Evolutionary conservation across 176 grass and related monocot genomes (phyloP).

Genomic region (Zoysia japonica): DNA sequence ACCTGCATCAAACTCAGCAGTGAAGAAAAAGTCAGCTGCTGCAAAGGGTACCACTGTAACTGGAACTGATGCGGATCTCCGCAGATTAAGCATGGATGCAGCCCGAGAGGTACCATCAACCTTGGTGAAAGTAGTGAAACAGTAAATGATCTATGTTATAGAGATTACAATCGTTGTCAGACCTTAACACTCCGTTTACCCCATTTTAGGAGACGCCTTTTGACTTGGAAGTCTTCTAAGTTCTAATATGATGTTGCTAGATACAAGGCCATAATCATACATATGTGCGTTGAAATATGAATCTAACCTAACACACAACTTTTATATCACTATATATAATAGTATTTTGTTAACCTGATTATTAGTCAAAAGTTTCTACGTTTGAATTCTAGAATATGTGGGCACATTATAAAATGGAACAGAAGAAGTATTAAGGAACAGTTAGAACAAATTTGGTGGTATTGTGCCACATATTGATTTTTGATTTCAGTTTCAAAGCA

Average conservation of each 20-base stretch:
- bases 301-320: background rate
- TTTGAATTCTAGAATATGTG: background rate
- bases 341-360: background rate
- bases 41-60: constrained; percentile 87
- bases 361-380: no score
- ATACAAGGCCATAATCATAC: background rate
- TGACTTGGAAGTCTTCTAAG: background rate
- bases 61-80: constrained; percentile 97
- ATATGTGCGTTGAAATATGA: background rate
- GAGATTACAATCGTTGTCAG: background rate
- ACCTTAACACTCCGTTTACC: background rate
- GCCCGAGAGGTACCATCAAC: constrained; percentile 81
- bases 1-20: constrained; percentile 65
- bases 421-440: background rate
- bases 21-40: constrained; percentile 85
- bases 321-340: background rate
- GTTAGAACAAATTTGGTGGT: background rate
- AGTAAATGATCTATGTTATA: background rate
- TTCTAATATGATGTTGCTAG: background rate
- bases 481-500: background rate
- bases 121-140: constrained; percentile 29
- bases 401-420: background rate
- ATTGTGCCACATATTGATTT: background rate
- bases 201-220: background rate
- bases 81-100: constrained; percentile 98